Base-by-base conservation (phyloP, 2,329 filamentous ascomycete genomes). In the Calonectria naviculata region DNA sequence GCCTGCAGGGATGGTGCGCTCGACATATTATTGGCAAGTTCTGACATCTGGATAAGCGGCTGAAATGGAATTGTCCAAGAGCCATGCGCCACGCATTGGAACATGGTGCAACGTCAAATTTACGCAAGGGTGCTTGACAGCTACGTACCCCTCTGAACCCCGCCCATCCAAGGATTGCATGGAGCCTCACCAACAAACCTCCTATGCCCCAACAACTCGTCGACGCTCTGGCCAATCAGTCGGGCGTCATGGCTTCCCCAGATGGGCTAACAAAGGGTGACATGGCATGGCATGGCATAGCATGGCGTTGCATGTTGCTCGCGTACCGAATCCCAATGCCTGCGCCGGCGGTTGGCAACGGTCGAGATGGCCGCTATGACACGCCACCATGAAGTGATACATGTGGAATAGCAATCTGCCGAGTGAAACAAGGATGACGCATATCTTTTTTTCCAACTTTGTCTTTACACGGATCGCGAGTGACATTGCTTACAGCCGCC, bases 361-460 rank as follows among this genome's bases (percentile, higher is more conserved):
- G 52, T 54, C 38, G 19, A 56, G 17, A 41, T 12, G 56, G 24
- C 26, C 71, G 61, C 69, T 73, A 73, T 74, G 70, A 73, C 71
- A 65, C 73, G 67, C 72, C 70, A 75, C 72, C 58, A 61, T 62
- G 70, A 67, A 52, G 71, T 38, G 65, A 65, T 56, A 34, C 26
- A 31, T 61, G 60, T 44, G 24, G 54, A 49, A 61, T 58, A 49
- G 31, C 47, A 36, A 67, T 38, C 66, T 28, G 42, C 38, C 49
- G 54, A 70, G 71, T 74, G 73, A 77, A 75, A 70, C 63, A 73
- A 72, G 65, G 58, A 72, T 76, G 75, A 77, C 68, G 71, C 67
- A 71, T 58, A 38, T 72, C n/a, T n/a, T n/a, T n/a, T n/a, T n/a
- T 31, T 46, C 24, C 28, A 49, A 26, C 31, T 31, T 24, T 49